These are phyloP conservation scores for Fusarium chlamydosporum DNA, from an alignment of 2,329 filamentous ascomycete species.

Conservation along the genomic window DNA sequence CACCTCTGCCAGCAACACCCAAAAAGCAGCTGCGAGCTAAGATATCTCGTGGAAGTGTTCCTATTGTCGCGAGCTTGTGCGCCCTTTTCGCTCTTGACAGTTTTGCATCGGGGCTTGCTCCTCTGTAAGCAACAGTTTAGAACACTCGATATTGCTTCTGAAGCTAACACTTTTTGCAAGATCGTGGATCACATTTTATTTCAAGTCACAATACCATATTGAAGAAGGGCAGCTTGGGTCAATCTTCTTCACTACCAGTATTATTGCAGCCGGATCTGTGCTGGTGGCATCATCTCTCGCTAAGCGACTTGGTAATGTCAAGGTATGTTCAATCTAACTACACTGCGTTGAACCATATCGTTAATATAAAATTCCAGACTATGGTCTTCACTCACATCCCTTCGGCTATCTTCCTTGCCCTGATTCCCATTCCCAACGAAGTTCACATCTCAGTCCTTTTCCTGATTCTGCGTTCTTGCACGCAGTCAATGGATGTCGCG, in stretches of 20 bases:
- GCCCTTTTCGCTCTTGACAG: constrained; percentile 77
- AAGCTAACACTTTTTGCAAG: constrained; percentile 55
- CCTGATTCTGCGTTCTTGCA: constrained; percentile 72
- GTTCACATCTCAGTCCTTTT: constrained; percentile 70
- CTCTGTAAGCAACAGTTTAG: constrained; percentile 62
- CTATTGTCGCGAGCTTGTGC: constrained; percentile 72
- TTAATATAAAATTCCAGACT: constrained; percentile 60
- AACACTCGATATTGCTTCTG: rapidly evolving
- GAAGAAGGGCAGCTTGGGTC: constrained; percentile 66
- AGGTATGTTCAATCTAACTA: constrained; percentile 60
- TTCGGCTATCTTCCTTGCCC: constrained; percentile 73
- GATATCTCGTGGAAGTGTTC: constrained; percentile 69
- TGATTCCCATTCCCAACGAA: constrained; percentile 71
- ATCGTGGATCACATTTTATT: constrained; percentile 72
- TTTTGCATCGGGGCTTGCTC: constrained; percentile 78
- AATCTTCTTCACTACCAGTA: constrained; percentile 68
- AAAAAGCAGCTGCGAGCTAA: constrained; percentile 62
- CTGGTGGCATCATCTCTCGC: constrained; percentile 68
- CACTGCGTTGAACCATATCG: constrained; percentile 1
- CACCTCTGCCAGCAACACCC: background rate
- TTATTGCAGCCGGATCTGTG: constrained; percentile 66
- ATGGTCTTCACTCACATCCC: constrained; percentile 84
- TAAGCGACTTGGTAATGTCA: constrained; percentile 72
- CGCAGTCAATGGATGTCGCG: constrained; percentile 78
- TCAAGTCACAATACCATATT: constrained; percentile 63